Conservation (phyloP, 164 flowering plant species). For the Chimonanthus salicifolius region DNA sequence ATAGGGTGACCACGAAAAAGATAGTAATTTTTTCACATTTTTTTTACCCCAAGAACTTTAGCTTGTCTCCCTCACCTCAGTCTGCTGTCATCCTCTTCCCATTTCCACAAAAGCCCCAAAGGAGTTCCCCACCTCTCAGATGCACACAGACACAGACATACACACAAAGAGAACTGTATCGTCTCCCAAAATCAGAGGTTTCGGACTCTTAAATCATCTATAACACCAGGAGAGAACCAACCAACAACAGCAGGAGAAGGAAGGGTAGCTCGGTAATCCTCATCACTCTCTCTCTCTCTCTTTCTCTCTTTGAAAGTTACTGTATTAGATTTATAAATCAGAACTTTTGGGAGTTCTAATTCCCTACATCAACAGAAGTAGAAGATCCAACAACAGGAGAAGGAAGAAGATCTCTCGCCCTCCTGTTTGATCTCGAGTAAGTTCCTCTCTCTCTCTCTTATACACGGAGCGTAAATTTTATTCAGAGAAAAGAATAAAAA, state of each 20-base stretch:
- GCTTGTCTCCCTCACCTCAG: constrained; percentile 20
- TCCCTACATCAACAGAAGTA: not conserved
- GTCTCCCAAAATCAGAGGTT: not conserved
- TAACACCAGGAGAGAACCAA: too few relatives aligned
- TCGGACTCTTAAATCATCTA: too few relatives aligned
- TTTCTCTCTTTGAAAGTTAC: not conserved
- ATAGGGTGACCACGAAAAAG: too few relatives aligned
- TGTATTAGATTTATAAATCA: not conserved
- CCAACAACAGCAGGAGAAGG: too few relatives aligned
- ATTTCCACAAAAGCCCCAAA: constrained; percentile 26
- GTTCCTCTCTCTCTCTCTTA: too few relatives aligned
- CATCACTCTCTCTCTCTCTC: constrained; percentile 2
- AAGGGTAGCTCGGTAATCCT: not conserved
- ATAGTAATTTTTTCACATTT: not conserved
- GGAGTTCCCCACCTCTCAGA: constrained; percentile 1
- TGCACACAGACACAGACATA: not conserved
- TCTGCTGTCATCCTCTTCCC: constrained; percentile 23
- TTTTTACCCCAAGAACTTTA: constrained; percentile 8
- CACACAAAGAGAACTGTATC: not conserved
- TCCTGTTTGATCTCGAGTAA: too few relatives aligned
- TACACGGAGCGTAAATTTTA: too few relatives aligned
- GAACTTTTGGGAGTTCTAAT: not conserved
- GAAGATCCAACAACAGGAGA: not conserved
- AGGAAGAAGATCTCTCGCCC: not conserved
- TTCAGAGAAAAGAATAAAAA: too few relatives aligned